phyloP scores from a whole-genome alignment of 1,284 basidiomycete species.

The Leccinum fallax region DNA sequence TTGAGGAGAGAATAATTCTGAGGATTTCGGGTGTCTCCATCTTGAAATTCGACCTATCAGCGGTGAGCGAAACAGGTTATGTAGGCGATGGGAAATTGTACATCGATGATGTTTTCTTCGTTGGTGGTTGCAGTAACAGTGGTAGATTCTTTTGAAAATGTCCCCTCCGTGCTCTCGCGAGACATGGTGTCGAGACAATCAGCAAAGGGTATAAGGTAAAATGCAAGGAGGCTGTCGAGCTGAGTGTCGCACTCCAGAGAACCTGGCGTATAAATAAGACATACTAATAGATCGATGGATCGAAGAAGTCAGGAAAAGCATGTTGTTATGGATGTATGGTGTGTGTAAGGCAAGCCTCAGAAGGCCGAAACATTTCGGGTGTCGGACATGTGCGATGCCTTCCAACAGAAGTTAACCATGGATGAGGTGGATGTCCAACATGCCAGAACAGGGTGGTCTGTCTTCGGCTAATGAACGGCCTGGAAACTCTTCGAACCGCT shows the following conservation, averaged over 20 bases:
- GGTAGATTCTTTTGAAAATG: constrained; percentile 5
- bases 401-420: background rate
- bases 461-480: background rate
- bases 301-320: background rate
- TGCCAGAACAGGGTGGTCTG: background rate
- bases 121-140: background rate
- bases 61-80: constrained; percentile 4
- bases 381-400: background rate
- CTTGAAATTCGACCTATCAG: constrained; percentile 31
- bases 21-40: constrained; percentile 30
- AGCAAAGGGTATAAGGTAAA: background rate
- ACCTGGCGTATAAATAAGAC: background rate
- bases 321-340: background rate
- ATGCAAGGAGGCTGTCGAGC: background rate
- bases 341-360: background rate
- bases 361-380: background rate
- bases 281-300: background rate
- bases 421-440: background rate
- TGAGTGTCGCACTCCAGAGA: background rate
- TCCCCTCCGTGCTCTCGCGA: constrained; percentile 3
- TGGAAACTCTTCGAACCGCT: background rate
- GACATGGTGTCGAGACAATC: constrained; percentile 12
- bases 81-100: background rate
- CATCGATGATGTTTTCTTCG: constrained; percentile 15
- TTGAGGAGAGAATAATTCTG: constrained; percentile 21